Evolutionary conservation across 108 stramenopile species (phyloP).

Genomic region (Nitzschia sp.): DNA sequence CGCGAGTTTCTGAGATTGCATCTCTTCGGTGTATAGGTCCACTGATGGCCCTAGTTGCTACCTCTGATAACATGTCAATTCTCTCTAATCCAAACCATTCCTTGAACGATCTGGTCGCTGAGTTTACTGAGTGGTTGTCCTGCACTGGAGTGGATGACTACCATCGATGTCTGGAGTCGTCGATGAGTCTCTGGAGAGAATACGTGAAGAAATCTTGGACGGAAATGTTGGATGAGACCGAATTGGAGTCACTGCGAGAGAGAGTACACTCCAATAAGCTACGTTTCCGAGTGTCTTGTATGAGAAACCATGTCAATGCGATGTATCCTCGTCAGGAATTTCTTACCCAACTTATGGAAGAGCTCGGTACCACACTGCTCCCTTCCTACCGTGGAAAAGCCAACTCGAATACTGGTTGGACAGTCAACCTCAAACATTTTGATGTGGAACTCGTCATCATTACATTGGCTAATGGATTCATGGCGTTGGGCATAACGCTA

Average conservation of each 20-base stretch:
- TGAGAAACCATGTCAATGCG: conserved; percentile 11
- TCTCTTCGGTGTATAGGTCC: conserved; percentile 25
- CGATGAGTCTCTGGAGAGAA: conserved; percentile 24
- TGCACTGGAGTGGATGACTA: background rate
- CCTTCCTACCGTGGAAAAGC: background rate
- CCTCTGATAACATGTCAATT: background rate
- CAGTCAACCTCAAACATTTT: conserved; percentile 56
- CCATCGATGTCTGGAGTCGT: background rate
- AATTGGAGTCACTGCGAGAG: background rate
- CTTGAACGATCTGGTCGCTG: background rate
- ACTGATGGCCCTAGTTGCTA: conserved; percentile 19
- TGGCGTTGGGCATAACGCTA: conserved; percentile 51
- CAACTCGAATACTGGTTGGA: conserved; percentile 23
- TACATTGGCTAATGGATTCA: conserved; percentile 19
- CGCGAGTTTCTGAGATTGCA: background rate
- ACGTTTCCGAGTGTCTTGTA: conserved; percentile 28
- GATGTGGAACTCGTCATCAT: conserved; percentile 58
- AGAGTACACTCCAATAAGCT: conserved; percentile 8
- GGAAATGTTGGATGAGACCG: background rate
- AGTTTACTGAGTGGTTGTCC: background rate
- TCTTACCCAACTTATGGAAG: conserved; percentile 20
- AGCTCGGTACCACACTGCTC: conserved; percentile 5
- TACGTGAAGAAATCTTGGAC: conserved; percentile 12
- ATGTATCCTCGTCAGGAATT: conserved; percentile 25
- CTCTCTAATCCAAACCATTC: background rate